These are phyloP conservation scores for Glycyrrhiza uralensis DNA, from an alignment of 306 rosid genomes.

Conservation along the genomic window DNA sequence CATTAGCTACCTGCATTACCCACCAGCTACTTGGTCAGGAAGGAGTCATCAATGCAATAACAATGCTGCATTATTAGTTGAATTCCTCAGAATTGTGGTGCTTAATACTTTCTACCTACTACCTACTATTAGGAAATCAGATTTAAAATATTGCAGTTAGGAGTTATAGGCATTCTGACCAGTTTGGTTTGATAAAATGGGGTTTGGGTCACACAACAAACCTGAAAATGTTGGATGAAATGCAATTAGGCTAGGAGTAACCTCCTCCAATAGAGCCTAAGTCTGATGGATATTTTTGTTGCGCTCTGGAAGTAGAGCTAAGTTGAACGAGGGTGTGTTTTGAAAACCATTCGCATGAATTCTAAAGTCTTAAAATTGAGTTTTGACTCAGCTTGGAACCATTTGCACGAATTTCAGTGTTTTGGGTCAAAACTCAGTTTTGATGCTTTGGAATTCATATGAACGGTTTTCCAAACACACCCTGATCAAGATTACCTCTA, in stretches of 20 bases:
- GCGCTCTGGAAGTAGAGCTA: too few species aligned
- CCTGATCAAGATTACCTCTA: background rate
- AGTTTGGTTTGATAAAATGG: background rate
- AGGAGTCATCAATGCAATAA: slow-evolving; percentile 5
- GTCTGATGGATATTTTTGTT: too few species aligned
- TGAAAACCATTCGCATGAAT: too few species aligned
- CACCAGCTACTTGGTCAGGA: background rate
- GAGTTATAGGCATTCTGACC: background rate
- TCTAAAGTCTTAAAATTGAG: too few species aligned
- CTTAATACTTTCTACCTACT: slow-evolving; percentile 13
- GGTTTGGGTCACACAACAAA: background rate
- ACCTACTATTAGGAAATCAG: background rate
- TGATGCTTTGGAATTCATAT: too few species aligned
- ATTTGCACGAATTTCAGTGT: too few species aligned
- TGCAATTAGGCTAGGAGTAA: background rate
- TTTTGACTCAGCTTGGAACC: too few species aligned
- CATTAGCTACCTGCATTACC: slow-evolving; percentile 1
- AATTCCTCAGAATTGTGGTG: background rate
- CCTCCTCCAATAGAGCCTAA: background rate
- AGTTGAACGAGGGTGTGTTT: too few species aligned
- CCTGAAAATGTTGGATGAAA: slow-evolving; percentile 10
- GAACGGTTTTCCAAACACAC: too few species aligned
- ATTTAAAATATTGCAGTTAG: background rate
- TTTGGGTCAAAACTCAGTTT: too few species aligned
- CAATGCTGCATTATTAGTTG: background rate